Base-by-base conservation (phyloP, 2,329 filamentous ascomycete genomes). In the Grosmannia clavigera region DNA sequence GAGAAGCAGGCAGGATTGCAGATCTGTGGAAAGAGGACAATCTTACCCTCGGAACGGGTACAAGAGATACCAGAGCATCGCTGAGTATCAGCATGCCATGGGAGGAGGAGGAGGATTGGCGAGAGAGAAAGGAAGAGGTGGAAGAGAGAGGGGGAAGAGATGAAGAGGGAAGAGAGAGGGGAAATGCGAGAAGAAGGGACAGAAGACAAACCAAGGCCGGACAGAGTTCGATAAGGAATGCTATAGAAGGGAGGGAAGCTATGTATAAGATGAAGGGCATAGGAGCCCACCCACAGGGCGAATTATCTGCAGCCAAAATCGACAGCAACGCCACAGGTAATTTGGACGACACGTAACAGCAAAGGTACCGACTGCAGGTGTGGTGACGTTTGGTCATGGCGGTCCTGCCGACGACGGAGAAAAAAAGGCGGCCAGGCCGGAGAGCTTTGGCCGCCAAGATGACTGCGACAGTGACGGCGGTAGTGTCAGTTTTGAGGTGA, bases 11-110 rank as follows among this genome's bases (percentile, higher is more conserved):
- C 22, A 62, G 59, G 58, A 9, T 35, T 9, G 9, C 9, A 9
- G 33, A 35, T 35, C 33, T 35, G 33, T 35, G 33, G 33, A 9
- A 59, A 22, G 62, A 59, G 58, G 58, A 90, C 65, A 90, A 90
- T 73, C 75, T 86, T 74, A 88, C 86, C 87, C 86, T 80, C 87
- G 81, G 66, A 91, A 77, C 69, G 87, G 87, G 75, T 87, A 90
- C 65, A 91, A 75, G 58, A 91, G 74, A 75, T 87, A 89, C 86
- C 86, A 89, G 74, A 89, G 86, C 86, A 89, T 83, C 68, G 67
- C 63, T 55, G 55, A 35, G 40, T 5, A 16, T 54, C 52, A 57
- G 29, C 48, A 43, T 55, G 40, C 43, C 52, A 22, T 22, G 25
- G 27, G 29, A 6, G 29, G 25, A 40, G 19, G n/a, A n/a, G 2